Evolutionary conservation across 1,284 basidiomycete genomes (phyloP), one percentile per base, ranked within the genome.

Genomic region (Ceratobasidium sp.): DNA sequence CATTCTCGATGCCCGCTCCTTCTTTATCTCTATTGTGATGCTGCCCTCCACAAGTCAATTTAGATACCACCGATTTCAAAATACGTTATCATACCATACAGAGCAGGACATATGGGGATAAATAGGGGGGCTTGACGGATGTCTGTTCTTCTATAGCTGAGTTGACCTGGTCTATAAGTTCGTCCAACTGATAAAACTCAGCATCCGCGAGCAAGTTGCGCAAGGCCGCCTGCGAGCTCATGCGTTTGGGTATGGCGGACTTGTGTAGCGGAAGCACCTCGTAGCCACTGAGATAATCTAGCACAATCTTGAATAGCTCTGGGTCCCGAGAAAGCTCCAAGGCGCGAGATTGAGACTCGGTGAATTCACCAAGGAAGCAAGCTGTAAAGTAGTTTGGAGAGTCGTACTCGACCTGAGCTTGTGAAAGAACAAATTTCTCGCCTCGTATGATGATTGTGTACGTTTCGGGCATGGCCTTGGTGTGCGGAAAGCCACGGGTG

Each of bases 231-330:
- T 64, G 21, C 10, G 23, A n/a, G 30, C 5, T 21, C 45, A 50
- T 50, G 5, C 43, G 43, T n/a, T 28, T 14, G 32, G 41, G 59
- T 46, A 45, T 43, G 3, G 46, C 18, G 5, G 34, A 41, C 21
- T 26, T 41, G 28, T 23, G 18, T 26, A 46, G 41, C 3, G 39
- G 59, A 23, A 61, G 21, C 16, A 50, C 45, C n/a, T 48, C 26
- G n/a, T 64, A 72, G 14, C 48, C 32, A 58, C 48, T 60, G 5
- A 62, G 32, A 52, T 62, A 34, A 28, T 48, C 43, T 6, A 72
- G 18, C 4, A 72, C 32, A 30, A 62, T 32, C 45, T 62, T 53
- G 21, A 72, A 60, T 3, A 62, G 30, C 18, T 61, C 70, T 5
- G 45, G 57, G 26, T 61, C 70, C 1, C 41, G 55, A 48, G 34